Evolutionary conservation across 2,329 filamentous ascomycete genomes (phyloP).

Genomic region (Pseudonectria foliicola): DNA sequence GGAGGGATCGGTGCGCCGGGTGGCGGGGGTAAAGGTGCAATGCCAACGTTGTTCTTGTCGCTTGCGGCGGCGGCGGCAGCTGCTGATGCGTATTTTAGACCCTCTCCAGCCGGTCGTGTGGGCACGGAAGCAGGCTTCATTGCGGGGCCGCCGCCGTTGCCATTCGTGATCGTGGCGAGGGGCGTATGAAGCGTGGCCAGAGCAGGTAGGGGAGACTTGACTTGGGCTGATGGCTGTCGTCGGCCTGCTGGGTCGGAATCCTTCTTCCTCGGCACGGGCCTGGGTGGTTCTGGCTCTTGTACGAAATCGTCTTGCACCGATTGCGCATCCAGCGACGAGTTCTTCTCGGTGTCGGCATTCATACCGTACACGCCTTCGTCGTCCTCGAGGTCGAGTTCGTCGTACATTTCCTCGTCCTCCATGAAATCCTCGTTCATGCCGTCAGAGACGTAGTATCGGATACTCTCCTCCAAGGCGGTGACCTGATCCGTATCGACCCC

Average conservation of each 20-base stretch:
- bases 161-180: constrained; percentile 53
- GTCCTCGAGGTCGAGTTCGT: constrained; percentile 85
- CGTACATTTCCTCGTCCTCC: constrained; percentile 92
- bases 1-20: constrained; percentile 55
- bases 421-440: constrained; percentile 84
- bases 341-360: constrained; percentile 70
- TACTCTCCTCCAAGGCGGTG: constrained; percentile 80
- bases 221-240: constrained; percentile 75
- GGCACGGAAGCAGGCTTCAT: constrained; percentile 95
- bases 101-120: constrained; percentile 77
- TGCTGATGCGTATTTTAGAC: constrained; percentile 92
- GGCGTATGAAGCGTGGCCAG: constrained; percentile 82
- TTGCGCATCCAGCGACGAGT: constrained; percentile 92
- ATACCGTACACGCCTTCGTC: constrained; percentile 87
- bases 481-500: constrained; percentile 84
- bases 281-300: constrained; percentile 49
- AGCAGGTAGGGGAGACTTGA: constrained; percentile 91
- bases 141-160: constrained; percentile 43
- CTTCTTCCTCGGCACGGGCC: constrained; percentile 46
- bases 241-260: constrained; percentile 50
- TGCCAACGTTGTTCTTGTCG: constrained; percentile 82
- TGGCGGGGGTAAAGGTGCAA: constrained; percentile 86
- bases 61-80: constrained; percentile 87
- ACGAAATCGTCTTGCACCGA: constrained; percentile 76
- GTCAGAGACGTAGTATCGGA: constrained; percentile 91